Evolutionary conservation across 164 flowering plant species (phyloP).

Genomic region (Vitis labrusca): DNA sequence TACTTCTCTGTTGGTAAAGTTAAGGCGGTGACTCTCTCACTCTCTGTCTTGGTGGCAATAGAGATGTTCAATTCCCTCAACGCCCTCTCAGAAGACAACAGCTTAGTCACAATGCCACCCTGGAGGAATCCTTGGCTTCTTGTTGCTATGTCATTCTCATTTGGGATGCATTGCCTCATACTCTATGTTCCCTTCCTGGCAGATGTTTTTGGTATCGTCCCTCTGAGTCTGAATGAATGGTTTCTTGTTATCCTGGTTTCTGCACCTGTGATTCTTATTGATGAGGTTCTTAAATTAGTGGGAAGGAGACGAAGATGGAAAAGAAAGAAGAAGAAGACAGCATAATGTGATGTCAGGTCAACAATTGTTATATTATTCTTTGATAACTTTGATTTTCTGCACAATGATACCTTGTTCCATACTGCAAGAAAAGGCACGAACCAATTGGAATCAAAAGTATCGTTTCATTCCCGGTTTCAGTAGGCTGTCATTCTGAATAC

Average conservation of each 20-base stretch:
- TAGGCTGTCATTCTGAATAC: too few species aligned
- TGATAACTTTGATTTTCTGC: background rate
- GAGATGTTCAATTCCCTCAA: slow-evolving; percentile 95
- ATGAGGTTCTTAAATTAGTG: slow-evolving; percentile 64
- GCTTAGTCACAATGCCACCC: slow-evolving; percentile 84
- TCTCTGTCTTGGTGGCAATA: slow-evolving; percentile 84
- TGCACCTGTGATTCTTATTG: slow-evolving; percentile 76
- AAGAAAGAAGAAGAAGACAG: slow-evolving; percentile 44
- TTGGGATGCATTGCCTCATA: slow-evolving; percentile 75
- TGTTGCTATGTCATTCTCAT: slow-evolving; percentile 81
- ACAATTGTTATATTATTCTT: slow-evolving; percentile 3
- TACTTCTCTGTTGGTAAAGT: slow-evolving; percentile 81
- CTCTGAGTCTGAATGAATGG: slow-evolving; percentile 72
- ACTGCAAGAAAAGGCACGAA: background rate
- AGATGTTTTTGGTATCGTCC: slow-evolving; percentile 73
- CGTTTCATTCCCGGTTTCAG: too few species aligned
- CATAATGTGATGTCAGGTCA: slow-evolving; percentile 14
- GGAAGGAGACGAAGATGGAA: slow-evolving; percentile 46
- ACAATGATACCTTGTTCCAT: background rate
- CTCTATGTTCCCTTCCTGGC: slow-evolving; percentile 83
- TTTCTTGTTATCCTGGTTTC: slow-evolving; percentile 66
- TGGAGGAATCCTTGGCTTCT: slow-evolving; percentile 93
- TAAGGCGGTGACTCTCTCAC: slow-evolving; percentile 87
- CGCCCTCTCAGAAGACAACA: slow-evolving; percentile 86
- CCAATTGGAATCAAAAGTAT: too few species aligned